Conservation (phyloP, 495 filamentous ascomycete genomes). For the Friedmanniomyces endolithicus region DNA sequence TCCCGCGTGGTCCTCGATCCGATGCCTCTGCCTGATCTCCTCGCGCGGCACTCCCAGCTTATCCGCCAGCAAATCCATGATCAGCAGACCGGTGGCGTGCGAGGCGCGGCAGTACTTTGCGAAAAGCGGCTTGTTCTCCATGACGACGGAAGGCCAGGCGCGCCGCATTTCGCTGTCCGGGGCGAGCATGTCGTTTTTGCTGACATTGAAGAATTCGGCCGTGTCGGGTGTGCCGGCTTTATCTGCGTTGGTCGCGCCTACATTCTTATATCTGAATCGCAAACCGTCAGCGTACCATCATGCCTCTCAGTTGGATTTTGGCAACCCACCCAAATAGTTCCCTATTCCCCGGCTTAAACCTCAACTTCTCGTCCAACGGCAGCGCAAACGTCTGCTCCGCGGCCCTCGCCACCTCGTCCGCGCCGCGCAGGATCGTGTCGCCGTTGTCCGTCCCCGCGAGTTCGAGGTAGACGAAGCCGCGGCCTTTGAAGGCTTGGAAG, state of each 20-base stretch:
- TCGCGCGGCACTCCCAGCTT: constrained; percentile 13
- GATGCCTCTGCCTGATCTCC: constrained; percentile 14
- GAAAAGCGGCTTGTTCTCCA: constrained; percentile 12
- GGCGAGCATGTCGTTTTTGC: constrained; percentile 23
- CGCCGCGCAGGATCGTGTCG: constrained; percentile 18
- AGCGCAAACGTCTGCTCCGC: constrained; percentile 10
- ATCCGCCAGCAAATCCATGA: constrained; percentile 16
- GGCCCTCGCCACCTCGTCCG: constrained; percentile 14
- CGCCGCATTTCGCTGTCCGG: constrained; percentile 12
- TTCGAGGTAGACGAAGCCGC: constrained; percentile 24
- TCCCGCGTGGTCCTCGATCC: constrained; percentile 15
- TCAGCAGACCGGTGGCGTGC: constrained; percentile 15
- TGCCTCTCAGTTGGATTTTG: background rate
- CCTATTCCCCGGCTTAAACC: constrained; percentile 11
- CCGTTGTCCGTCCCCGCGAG: constrained; percentile 17
- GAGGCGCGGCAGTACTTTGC: constrained; percentile 12
- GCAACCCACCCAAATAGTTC: constrained; percentile 14
- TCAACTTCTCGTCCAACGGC: constrained; percentile 16
- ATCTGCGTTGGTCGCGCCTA: constrained; percentile 20
- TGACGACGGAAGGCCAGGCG: constrained; percentile 8
- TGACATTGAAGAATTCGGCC: constrained; percentile 28
- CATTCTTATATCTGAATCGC: constrained; percentile 13
- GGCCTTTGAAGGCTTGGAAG: constrained; percentile 20
- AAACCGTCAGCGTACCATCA: background rate
- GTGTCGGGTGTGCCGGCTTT: constrained; percentile 14